phyloP scores from a whole-genome alignment of 192 early-diverging fungal genomes.

The Podila epigama region DNA sequence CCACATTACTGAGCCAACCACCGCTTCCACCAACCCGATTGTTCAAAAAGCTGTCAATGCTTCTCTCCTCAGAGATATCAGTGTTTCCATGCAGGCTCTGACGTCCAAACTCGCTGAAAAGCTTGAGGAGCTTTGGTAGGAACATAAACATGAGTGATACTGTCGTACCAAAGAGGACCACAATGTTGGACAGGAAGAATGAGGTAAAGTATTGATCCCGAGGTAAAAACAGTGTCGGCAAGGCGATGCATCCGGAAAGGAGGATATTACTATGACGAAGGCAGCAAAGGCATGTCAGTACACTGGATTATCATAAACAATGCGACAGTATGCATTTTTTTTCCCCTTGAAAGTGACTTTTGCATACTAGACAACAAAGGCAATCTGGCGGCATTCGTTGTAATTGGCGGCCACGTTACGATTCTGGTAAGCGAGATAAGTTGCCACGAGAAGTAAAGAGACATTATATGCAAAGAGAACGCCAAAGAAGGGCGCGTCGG shows the following conservation, averaged over 20 bases:
- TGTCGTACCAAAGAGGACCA: constrained; percentile 54
- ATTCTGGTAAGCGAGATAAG: constrained; percentile 44
- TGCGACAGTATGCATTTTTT: not conserved
- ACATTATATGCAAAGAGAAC: constrained; percentile 52
- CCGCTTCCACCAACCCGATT: not conserved
- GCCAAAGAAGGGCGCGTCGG: constrained; percentile 18
- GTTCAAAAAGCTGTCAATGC: constrained; percentile 15
- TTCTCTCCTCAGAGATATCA: constrained; percentile 8
- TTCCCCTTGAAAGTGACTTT: no score
- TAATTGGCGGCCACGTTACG: constrained; percentile 54
- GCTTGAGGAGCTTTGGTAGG: constrained; percentile 52
- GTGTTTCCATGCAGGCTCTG: not conserved
- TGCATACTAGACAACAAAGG: constrained; percentile 59
- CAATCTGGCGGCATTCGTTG: constrained; percentile 56
- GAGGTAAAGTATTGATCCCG: constrained; percentile 54
- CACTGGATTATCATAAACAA: no score
- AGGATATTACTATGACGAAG: constrained; percentile 33
- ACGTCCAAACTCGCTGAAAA: constrained; percentile 32
- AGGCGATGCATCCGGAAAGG: constrained; percentile 34
- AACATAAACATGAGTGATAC: constrained; percentile 60
- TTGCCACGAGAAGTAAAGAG: constrained; percentile 20
- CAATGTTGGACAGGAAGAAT: constrained; percentile 54
- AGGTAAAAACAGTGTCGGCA: constrained; percentile 45
- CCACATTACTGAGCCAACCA: not conserved
- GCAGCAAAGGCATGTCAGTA: not conserved